These are phyloP conservation scores for Hypoxylon crocopeplum DNA, from an alignment of 495 filamentous ascomycete species.

Conservation along the genomic window DNA sequence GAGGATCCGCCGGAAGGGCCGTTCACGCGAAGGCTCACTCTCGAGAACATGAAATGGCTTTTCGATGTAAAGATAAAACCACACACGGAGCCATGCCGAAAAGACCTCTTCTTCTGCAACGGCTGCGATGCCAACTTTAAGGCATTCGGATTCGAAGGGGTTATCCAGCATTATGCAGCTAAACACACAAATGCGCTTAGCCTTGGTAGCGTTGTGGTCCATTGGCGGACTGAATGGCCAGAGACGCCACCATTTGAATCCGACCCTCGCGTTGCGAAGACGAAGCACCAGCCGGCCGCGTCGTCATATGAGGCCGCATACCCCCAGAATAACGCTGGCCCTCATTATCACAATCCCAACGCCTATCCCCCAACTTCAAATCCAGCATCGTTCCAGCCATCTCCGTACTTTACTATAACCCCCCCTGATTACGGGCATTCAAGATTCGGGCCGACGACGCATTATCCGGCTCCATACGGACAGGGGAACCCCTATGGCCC, in stretches of 20 bases:
- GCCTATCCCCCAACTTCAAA: slow-evolving; percentile 13
- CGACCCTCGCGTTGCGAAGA: slow-evolving; percentile 1
- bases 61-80: slow-evolving; percentile 78
- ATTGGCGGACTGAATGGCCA: slow-evolving; percentile 84
- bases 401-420: slow-evolving; percentile 3
- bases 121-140: slow-evolving; percentile 67
- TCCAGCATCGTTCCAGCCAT: not conserved
- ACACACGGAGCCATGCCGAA: slow-evolving; percentile 63
- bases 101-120: slow-evolving; percentile 78
- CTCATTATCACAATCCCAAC: not conserved
- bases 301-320: slow-evolving; percentile 7
- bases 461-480: not conserved
- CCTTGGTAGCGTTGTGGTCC: slow-evolving; percentile 69
- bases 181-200: slow-evolving; percentile 77
- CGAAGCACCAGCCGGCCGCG: not conserved
- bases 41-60: slow-evolving; percentile 88
- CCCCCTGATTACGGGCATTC: slow-evolving; percentile 7
- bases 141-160: slow-evolving; percentile 74
- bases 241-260: slow-evolving; percentile 64
- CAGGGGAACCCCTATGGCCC: slow-evolving; percentile 30
- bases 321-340: not conserved
- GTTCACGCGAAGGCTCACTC: slow-evolving; percentile 64
- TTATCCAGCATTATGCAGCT: slow-evolving; percentile 80
- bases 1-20: slow-evolving; percentile 59
- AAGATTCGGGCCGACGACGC: slow-evolving; percentile 6